A percentile compares a stretch with the other conserved stretches of the same genome.
These are phyloP conservation scores for Colletotrichum tropicicola DNA, from an alignment of 2,329 filamentous ascomycete species.

Conservation along the genomic window DNA sequence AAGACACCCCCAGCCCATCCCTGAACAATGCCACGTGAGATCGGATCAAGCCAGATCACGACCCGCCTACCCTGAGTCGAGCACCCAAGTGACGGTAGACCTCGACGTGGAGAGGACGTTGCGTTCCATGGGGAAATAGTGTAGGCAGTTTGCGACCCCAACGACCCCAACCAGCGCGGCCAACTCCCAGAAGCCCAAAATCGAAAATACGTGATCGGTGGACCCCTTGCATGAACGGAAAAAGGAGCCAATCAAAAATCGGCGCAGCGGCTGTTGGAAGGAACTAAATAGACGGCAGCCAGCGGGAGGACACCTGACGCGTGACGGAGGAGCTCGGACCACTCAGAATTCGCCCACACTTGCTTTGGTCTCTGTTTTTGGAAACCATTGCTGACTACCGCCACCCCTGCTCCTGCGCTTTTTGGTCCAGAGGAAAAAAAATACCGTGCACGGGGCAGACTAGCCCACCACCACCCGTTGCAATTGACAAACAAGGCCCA, in stretches of 20 bases:
- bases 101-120: too few species aligned
- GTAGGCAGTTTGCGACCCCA: too few species aligned
- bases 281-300: neutral
- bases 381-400: too few species aligned
- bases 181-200: neutral
- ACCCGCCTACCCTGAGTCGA: neutral
- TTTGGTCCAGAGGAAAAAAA: neutral
- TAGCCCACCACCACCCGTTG: conserved; percentile 9
- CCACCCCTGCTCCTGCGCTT: too few species aligned
- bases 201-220: neutral
- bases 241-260: conserved; percentile 25
- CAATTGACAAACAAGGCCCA: neutral
- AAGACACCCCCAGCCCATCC: neutral
- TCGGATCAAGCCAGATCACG: neutral
- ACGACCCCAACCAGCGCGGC: too few species aligned
- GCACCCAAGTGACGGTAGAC: too few species aligned
- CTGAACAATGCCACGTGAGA: neutral
- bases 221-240: conserved; percentile 20
- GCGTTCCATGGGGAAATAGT: too few species aligned
- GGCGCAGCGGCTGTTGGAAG: neutral
- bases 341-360: too few species aligned
- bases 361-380: too few species aligned
- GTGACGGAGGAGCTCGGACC: neutral
- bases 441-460: conserved; percentile 12
- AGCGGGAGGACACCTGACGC: conserved; percentile 3